Percentiles rank a stretch among this genome's conserved stretches.
Conservation (phyloP, 2,329 filamentous ascomycete genomes). For the Lachnellula subtilissima region DNA sequence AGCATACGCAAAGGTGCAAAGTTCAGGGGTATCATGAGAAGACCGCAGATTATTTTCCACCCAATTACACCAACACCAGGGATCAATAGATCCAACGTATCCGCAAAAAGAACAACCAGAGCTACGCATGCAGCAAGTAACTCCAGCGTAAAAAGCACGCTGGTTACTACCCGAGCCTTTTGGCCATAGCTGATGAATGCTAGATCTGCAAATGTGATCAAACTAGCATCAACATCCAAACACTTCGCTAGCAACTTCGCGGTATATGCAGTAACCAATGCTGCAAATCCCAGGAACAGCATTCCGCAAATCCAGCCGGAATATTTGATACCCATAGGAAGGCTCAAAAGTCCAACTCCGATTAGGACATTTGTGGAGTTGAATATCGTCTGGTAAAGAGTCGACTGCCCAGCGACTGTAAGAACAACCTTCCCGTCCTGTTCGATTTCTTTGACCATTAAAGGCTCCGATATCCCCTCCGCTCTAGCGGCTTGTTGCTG, state of each 20-base stretch:
- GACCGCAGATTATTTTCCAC: slow-evolving; percentile 83
- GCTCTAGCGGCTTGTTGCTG: slow-evolving; percentile 43
- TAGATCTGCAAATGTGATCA: slow-evolving; percentile 92
- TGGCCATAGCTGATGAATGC: slow-evolving; percentile 87
- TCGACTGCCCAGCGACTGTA: slow-evolving; percentile 88
- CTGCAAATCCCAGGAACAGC: slow-evolving; percentile 67
- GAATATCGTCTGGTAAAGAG: slow-evolving; percentile 89
- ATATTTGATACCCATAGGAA: slow-evolving; percentile 83
- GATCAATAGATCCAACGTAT: slow-evolving; percentile 76
- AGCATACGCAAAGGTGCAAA: slow-evolving; percentile 79
- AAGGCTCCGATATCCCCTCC: slow-evolving; percentile 62
- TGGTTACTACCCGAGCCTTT: slow-evolving; percentile 74
- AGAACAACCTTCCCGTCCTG: slow-evolving; percentile 82
- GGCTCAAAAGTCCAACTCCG: slow-evolving; percentile 80
- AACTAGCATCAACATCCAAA: slow-evolving; percentile 75
- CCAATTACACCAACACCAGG: slow-evolving; percentile 61
- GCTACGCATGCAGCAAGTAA: slow-evolving; percentile 85
- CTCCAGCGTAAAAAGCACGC: slow-evolving; percentile 82
- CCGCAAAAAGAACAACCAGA: slow-evolving; percentile 85
- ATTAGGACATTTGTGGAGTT: slow-evolving; percentile 83
- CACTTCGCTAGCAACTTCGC: slow-evolving; percentile 81
- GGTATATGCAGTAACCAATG: slow-evolving; percentile 76
- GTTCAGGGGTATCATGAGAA: slow-evolving; percentile 74
- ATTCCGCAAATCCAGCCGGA: slow-evolving; percentile 85
- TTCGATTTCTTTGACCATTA: slow-evolving; percentile 85